These are phyloP conservation scores for Adenanthera pavonina DNA, from an alignment of 306 rosid genomes.

Conservation along the genomic window DNA sequence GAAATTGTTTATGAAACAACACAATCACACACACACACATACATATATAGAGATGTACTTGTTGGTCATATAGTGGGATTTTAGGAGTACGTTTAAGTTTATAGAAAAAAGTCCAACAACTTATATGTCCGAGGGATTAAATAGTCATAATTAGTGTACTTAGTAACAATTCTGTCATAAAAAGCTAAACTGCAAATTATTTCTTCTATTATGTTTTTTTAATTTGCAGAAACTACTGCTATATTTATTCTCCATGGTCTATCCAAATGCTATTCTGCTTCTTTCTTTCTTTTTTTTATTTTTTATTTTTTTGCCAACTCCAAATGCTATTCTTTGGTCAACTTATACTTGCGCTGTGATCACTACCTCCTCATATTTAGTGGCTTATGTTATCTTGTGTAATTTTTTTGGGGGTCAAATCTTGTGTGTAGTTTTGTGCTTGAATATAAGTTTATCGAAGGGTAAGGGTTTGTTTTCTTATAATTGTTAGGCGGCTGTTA, in stretches of 20 bases:
- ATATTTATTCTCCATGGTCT: no score
- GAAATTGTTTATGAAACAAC: slow-evolving; percentile 5
- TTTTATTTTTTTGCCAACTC: no score
- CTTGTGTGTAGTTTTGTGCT: neutral
- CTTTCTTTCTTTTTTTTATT: no score
- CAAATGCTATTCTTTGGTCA: neutral
- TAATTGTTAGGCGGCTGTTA: neutral
- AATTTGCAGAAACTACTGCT: neutral
- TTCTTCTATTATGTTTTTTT: neutral
- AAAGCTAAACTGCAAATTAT: neutral
- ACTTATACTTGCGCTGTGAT: neutral
- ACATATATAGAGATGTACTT: no score
- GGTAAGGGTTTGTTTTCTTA: neutral
- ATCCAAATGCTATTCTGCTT: neutral
- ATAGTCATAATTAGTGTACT: neutral
- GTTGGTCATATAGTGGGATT: neutral
- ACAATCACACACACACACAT: neutral
- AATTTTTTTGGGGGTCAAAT: neutral
- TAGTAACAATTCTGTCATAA: neutral
- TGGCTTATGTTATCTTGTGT: neutral
- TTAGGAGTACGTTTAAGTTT: no score
- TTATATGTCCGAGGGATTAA: no score
- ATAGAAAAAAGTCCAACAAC: no score
- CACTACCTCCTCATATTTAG: neutral
- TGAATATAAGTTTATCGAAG: neutral